Base-by-base conservation (phyloP, 768 basidiomycete genomes). In the Cystobasidium onofrii region DNA sequence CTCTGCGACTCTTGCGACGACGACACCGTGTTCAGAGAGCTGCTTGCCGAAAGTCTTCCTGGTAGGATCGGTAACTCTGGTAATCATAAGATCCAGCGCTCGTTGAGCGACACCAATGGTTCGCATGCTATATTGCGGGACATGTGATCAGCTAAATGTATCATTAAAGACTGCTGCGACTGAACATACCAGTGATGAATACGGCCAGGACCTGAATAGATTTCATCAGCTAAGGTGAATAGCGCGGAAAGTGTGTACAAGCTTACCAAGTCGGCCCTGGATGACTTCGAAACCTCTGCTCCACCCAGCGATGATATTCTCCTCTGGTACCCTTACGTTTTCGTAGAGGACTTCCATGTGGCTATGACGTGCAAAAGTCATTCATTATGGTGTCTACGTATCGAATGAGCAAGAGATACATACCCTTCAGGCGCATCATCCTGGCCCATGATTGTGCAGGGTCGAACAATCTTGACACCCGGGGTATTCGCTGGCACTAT, bases 201-300 rank as follows among this genome's bases (percentile, higher is more conserved):
- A 1, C 78, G 71, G 9, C 78, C 78, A 17, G 78, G 74, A 60
- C 69, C 69, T 71, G 55, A 20, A 60, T 18, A 17, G 10, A 31
- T n/a, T n/a, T n/a, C n/a, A n/a, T n/a, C n/a, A n/a, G n/a, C n/a
- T n/a, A n/a, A n/a, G n/a, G n/a, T n/a, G n/a, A n/a, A n/a, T n/a
- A n/a, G n/a, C n/a, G 15, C 20, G 20, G 2, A 4, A 27, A 18
- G 20, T 9, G 78, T 27, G 18, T 39, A 34, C 10, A 39, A 60
- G 54, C 69, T n/a, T 55, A 41, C 93, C 94, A 65, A 97, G 88
- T 75, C 94, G 90, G 52, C 93, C 93, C 86, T 97, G 94, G 75
- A 97, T 90, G 76, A 94, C 89, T 84, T 97, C 96, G 77, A 99
- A 99, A 4, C 96, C 96, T 76, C 86, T 86, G 17, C 96, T 94